Conservation (phyloP, 2,329 filamentous ascomycete species). For the Pseudogymnoascus destructans region DNA sequence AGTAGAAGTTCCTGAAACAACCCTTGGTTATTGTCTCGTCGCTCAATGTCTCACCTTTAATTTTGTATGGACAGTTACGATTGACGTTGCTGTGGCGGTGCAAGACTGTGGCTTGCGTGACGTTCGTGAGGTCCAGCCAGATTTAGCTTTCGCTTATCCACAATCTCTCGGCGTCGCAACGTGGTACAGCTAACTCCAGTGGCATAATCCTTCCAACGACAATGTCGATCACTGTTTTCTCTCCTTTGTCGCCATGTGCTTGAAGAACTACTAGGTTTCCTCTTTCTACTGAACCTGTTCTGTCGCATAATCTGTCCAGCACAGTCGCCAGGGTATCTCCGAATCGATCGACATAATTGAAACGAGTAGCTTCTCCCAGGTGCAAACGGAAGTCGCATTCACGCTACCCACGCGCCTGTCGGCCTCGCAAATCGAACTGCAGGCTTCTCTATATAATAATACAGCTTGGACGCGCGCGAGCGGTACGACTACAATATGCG, state of each 20-base stretch:
- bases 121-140: conserved; percentile 4
- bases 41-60: background rate
- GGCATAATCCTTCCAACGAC: background rate
- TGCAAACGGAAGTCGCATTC: conserved; percentile 1
- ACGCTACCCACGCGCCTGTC: conserved; percentile 4
- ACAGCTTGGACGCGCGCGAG: background rate
- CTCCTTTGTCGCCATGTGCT: background rate
- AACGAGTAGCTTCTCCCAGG: background rate
- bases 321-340: background rate
- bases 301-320: background rate
- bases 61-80: background rate
- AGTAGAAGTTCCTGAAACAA: background rate
- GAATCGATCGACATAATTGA: background rate
- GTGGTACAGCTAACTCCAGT: background rate
- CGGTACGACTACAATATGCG: conserved; percentile 8
- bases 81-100: conserved; percentile 3
- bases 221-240: background rate
- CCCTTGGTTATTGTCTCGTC: background rate
- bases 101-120: conserved; percentile 1
- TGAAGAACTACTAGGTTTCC: background rate
- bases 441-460: conserved; percentile 1
- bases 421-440: background rate
- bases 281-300: background rate
- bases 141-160: conserved; percentile 7
- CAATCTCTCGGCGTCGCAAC: conserved; percentile 2